Evolutionary conservation across 176 grass and related monocot genomes (phyloP), one percentile per base, ranked within the genome.

Genomic region (Poa pratensis): DNA sequence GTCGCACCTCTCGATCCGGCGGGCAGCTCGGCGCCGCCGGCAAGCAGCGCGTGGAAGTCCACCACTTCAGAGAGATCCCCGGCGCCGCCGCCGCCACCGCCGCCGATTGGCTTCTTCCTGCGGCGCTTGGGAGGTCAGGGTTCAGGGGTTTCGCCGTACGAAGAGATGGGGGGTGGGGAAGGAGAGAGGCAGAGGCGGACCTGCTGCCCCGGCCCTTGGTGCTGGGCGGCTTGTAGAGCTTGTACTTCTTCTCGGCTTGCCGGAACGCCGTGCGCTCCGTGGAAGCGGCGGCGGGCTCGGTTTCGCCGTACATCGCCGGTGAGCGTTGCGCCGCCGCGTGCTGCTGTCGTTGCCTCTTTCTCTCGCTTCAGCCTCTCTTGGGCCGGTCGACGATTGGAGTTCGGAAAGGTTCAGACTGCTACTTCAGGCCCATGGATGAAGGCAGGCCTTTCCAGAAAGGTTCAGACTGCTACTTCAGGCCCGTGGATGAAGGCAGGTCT

Each of bases 211-310:
- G 87, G n/a, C 91, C 89, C 71, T 94, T 92, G 80, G 83, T 54
- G 14, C 64, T 80, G 48, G 63, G 86, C 2, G 86, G 51, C 78
- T 94, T 92, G 86, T 97, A 90, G 61, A 97, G 90, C 88, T 97
- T 97, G 86, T 87, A 97, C 28, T 92, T 84, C 88, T 97, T 97
- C 92, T 97, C 94, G 5, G 86, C 92, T 37, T 55, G 72, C 30
- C 94, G 92, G 77, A 97, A 97, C 15, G 90, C 88, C 18, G 92
- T 97, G 64, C 94, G 90, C 85, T 97, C 92, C 79, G 80, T 54
- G 35, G 74, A 53, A n/a, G 60, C 76, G 23, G 77, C 76, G 23
- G 77, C 61, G 10, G 80, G 50, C 16, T 89, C 57, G 14, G 83
- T 76, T 30, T 84, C 69, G 19, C 86, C 88, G 74, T 92, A 97